Percentiles rank a stretch among this genome's conserved stretches.
Evolutionary conservation across 2,329 filamentous ascomycete species (phyloP).

Genomic region (Xylariaceae sp.): DNA sequence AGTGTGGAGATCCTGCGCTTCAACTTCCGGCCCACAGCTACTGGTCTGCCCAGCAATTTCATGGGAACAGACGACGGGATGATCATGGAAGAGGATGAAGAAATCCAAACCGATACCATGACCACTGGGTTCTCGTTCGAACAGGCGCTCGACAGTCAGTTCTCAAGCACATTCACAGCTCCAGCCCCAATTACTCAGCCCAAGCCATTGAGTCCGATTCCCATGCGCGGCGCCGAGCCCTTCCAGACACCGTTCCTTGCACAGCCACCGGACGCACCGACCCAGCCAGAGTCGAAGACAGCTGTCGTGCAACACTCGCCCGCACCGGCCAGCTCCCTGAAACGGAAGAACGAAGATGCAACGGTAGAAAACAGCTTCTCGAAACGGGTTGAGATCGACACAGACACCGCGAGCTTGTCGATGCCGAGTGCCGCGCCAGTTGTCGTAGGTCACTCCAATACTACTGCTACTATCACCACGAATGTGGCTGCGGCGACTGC

Average conservation of each 20-base stretch:
- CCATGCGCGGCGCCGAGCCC: slow-evolving; percentile 17
- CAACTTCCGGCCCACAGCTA: slow-evolving; percentile 55
- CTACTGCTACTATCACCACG: neutral
- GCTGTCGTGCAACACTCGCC: slow-evolving; percentile 18
- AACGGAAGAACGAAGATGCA: slow-evolving; percentile 51
- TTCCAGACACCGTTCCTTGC: slow-evolving; percentile 35
- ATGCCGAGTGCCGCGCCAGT: slow-evolving; percentile 18
- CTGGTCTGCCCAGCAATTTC: slow-evolving; percentile 35
- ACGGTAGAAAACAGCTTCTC: slow-evolving; percentile 41
- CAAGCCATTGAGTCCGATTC: slow-evolving; percentile 17
- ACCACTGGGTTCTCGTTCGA: slow-evolving; percentile 33
- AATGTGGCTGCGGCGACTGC: neutral
- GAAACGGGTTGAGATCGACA: slow-evolving; percentile 49
- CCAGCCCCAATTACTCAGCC: slow-evolving; percentile 15
- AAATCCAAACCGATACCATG: slow-evolving; percentile 31
- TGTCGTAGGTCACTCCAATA: slow-evolving; percentile 1
- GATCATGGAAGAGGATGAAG: slow-evolving; percentile 42
- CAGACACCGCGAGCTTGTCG: slow-evolving; percentile 38
- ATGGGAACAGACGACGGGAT: slow-evolving; percentile 45
- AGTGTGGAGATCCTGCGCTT: slow-evolving; percentile 74
- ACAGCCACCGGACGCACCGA: slow-evolving; percentile 31
- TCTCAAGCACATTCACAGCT: slow-evolving; percentile 16
- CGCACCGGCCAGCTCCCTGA: slow-evolving; percentile 39
- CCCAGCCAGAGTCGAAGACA: slow-evolving; percentile 24
- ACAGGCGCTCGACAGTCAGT: slow-evolving; percentile 26